Evolutionary conservation across 495 filamentous ascomycete species (phyloP).

Genomic region (Penicillium canariense): DNA sequence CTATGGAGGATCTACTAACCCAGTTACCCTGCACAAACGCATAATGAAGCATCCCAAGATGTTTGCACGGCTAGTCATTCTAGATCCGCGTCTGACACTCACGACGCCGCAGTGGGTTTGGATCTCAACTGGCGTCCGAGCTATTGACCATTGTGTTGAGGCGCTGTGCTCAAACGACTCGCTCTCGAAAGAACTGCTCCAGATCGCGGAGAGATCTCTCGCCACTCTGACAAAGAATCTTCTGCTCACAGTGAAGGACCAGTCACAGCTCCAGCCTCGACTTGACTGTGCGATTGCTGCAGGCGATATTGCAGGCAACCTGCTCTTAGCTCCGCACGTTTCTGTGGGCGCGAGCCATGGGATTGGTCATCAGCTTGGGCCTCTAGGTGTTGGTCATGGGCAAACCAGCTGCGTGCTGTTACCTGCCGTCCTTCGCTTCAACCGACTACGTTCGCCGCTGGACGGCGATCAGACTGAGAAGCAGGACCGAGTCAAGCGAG

Average conservation of each 20-base stretch:
- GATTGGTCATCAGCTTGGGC: constrained; percentile 5
- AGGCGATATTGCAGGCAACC: not conserved
- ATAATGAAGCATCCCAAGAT: constrained; percentile 2
- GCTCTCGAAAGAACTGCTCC: not conserved
- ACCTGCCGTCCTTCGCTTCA: not conserved
- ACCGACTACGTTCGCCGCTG: not conserved
- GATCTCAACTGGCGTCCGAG: not conserved
- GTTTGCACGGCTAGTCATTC: constrained; percentile 1
- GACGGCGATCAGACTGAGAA: not conserved
- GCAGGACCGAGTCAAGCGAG: not conserved
- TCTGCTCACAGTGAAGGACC: constrained; percentile 1
- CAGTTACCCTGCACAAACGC: not conserved
- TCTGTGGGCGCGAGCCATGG: constrained; percentile 2
- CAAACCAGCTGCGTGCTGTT: constrained; percentile 4
- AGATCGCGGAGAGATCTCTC: not conserved
- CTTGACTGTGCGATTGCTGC: constrained; percentile 1
- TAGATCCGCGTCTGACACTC: not conserved
- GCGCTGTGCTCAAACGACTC: not conserved
- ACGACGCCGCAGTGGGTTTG: constrained; percentile 3
- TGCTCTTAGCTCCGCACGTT: not conserved
- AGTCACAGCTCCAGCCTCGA: not conserved
- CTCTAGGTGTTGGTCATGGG: constrained; percentile 3
- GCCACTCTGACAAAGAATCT: not conserved
- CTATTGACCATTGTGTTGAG: constrained; percentile 5
- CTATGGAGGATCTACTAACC: constrained; percentile 2